Percentiles rank a stretch among this genome's conserved stretches.
phyloP scores from a whole-genome alignment of 1,139 yeast species.

The Spathaspora sp. region DNA sequence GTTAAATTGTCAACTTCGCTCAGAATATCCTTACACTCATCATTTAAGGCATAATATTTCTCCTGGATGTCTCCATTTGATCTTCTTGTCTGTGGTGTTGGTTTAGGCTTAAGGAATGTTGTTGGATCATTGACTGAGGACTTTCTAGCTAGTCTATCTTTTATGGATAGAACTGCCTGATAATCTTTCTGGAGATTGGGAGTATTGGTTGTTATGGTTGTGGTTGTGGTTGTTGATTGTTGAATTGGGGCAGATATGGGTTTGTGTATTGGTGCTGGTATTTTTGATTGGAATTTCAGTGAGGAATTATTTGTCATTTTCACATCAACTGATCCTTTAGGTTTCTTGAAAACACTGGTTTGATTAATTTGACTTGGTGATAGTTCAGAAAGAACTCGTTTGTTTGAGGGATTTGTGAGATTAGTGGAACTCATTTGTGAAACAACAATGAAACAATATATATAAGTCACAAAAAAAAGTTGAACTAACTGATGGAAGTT shows the following conservation, averaged over 20 bases:
- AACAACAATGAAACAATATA: conserved; percentile 9
- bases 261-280: conserved; percentile 4
- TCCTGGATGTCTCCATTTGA: conserved; percentile 11
- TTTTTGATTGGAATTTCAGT: conserved; percentile 6
- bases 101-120: not conserved
- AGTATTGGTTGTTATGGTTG: conserved; percentile 3
- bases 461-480: not conserved
- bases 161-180: conserved; percentile 12
- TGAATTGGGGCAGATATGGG: not conserved
- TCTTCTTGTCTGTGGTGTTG: not conserved
- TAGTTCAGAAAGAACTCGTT: conserved; percentile 10
- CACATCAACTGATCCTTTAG: not conserved
- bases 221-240: conserved; percentile 7
- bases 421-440: conserved; percentile 8
- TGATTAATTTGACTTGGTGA: conserved; percentile 10
- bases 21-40: conserved; percentile 11
- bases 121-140: conserved; percentile 7
- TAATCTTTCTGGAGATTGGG: conserved; percentile 7
- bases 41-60: conserved; percentile 16
- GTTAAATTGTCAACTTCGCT: conserved; percentile 18
- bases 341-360: not conserved
- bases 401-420: conserved; percentile 1
- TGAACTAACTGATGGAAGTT: not conserved
- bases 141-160: conserved; percentile 10
- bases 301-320: conserved; percentile 10